These are phyloP conservation scores for Stachybotrys echinatus DNA, from an alignment of 2,329 filamentous ascomycete species.

Conservation along the genomic window DNA sequence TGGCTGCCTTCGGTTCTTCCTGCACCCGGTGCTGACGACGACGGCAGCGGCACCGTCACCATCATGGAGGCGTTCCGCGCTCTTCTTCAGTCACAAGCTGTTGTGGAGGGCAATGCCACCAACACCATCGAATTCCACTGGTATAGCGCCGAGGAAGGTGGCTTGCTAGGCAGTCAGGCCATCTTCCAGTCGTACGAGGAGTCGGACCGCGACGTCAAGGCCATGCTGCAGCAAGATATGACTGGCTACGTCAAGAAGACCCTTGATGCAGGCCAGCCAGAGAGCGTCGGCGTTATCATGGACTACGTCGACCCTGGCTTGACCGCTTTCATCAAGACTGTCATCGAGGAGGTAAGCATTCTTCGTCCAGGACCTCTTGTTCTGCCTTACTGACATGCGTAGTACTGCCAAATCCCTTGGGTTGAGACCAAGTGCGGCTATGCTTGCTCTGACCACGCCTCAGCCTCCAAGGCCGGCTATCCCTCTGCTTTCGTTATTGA, in stretches of 20 bases:
- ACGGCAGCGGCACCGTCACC: conserved; percentile 88
- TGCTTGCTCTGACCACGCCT: conserved; percentile 72
- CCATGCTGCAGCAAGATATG: conserved; percentile 99
- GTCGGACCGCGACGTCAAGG: conserved; percentile 70
- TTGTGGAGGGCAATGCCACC: conserved; percentile 63
- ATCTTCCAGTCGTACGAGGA: conserved; percentile 81
- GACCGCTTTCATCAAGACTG: conserved; percentile 84
- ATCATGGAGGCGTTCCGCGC: conserved; percentile 88
- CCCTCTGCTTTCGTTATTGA: conserved; percentile 74
- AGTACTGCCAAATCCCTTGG: conserved; percentile 86
- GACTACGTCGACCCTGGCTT: conserved; percentile 81
- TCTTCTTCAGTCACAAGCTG: conserved; percentile 65
- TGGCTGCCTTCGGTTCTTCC: conserved; percentile 79
- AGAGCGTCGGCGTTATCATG: conserved; percentile 87
- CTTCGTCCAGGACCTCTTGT: background rate
- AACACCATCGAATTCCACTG: conserved; percentile 97
- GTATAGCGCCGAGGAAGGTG: conserved; percentile 89
- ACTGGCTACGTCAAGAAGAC: conserved; percentile 83
- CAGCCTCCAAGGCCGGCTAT: conserved; percentile 68
- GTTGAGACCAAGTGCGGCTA: conserved; percentile 87
- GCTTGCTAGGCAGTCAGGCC: conserved; percentile 80
- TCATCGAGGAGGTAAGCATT: conserved; percentile 55
- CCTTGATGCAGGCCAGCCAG: conserved; percentile 72
- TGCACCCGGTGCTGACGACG: conserved; percentile 92
- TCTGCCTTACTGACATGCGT: conserved; percentile 5